Evolutionary conservation across 164 flowering plant genomes (phyloP).

Genomic region (Taxillus chinensis): DNA sequence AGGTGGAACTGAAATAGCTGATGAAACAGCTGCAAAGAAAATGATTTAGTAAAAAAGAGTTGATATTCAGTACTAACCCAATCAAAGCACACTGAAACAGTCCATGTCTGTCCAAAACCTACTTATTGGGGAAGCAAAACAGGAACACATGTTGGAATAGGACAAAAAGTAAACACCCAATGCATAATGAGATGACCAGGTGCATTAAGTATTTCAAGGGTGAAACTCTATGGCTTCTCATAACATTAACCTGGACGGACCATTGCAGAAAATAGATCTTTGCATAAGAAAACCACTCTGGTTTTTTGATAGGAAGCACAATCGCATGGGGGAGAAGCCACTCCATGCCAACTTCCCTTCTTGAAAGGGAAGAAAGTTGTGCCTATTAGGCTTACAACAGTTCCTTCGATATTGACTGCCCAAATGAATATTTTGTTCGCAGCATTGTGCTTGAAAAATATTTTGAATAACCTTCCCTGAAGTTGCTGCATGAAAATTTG

Average conservation of each 20-base stretch:
- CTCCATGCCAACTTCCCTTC: conserved; percentile 71
- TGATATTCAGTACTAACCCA: neutral
- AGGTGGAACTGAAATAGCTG: conserved; percentile 30
- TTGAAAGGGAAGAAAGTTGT: conserved; percentile 50
- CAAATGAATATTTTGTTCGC: conserved; percentile 56
- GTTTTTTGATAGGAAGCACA: conserved; percentile 39
- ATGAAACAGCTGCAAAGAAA: conserved; percentile 52
- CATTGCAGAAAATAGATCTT: conserved; percentile 74
- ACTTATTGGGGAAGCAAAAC: neutral
- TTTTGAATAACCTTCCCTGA: conserved; percentile 80
- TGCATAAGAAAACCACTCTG: conserved; percentile 40
- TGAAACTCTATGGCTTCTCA: conserved; percentile 11
- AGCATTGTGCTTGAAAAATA: conserved; percentile 48
- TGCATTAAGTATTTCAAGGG: neutral
- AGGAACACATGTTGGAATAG: neutral
- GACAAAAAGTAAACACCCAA: neutral
- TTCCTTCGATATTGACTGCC: conserved; percentile 36
- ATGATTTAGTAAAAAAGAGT: conserved; percentile 2
- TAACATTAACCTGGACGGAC: conserved; percentile 69
- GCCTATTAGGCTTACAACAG: conserved; percentile 35
- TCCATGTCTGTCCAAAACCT: neutral
- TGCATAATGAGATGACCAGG: neutral
- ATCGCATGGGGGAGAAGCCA: conserved; percentile 59
- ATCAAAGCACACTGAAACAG: neutral
- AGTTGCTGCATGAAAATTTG: conserved; percentile 79